Evolutionary conservation across 2,329 filamentous ascomycete genomes (phyloP), one percentile per base, ranked within the genome.

Genomic region (Fusarium brachygibbosum): DNA sequence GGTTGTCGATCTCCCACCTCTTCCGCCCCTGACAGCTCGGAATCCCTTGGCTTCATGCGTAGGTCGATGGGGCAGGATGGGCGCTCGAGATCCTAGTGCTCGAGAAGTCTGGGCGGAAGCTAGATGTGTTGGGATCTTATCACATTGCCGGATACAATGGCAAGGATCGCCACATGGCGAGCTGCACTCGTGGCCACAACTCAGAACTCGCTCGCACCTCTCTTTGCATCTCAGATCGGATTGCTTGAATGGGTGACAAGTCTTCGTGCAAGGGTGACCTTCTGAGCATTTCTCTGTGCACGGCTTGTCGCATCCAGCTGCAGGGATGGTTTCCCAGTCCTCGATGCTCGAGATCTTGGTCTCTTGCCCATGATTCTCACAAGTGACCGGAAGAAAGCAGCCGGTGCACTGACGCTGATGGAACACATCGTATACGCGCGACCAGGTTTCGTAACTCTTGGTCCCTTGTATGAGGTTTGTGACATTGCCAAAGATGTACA

Each of bases 401-500:
- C 77, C 66, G 3, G 66, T 69, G 11, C 56, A 74, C 6, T 73
- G 64, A 40, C 83, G 81, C 0, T 72, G 58, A 4, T 75, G 73
- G 74, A 91, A 84, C 2, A 78, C 72, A 1, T 76, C 14, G 8
- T 80, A 62, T 3, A 86, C 78, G 14, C 71, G 75, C 82, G 75
- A 17, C 85, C 83, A 87, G 28, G 79, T 78, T 12, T 68, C 32
- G 23, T 48, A 58, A 0, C 83, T 82, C 13, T 83, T 71, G 16
- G 76, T 75, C 1, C 83, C 84, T 0, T 16, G 70, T 9, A 87
- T 67, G 1, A 87, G 67, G 35, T 85, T 87, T 11, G 84, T 72
- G 14, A 86, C 86, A 72, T 97, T 93, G 2, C 94, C 94, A 75
- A 97, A 97, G 38, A 97, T 84, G 77, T 94, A 97, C 62, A 97